Conservation (phyloP, 306 rosid species). For the Trifolium fragiferum region DNA sequence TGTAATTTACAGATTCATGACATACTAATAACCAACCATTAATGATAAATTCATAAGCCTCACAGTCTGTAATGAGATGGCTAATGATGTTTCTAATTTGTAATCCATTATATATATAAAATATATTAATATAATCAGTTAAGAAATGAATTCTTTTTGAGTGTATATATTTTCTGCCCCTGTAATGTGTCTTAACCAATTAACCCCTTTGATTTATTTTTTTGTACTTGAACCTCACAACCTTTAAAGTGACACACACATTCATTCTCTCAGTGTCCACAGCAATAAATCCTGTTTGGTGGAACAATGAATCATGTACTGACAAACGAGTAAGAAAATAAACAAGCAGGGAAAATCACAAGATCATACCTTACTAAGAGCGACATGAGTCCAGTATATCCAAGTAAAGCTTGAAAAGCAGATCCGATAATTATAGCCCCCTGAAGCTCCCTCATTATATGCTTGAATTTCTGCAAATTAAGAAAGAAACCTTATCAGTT, state of each 20-base stretch:
- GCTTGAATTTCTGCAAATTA: slow-evolving; percentile 81
- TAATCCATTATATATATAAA: slow-evolving; percentile 10
- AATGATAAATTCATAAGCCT: not conserved
- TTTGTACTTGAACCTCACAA: slow-evolving; percentile 11
- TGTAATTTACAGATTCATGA: slow-evolving; percentile 7
- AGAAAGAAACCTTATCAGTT: slow-evolving; percentile 30
- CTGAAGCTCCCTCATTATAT: slow-evolving; percentile 97
- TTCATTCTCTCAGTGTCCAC: not conserved
- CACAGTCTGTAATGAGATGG: not conserved
- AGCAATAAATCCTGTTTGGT: slow-evolving; percentile 21
- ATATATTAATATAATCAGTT: not conserved
- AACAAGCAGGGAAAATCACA: slow-evolving; percentile 29
- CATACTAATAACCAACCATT: slow-evolving; percentile 8
- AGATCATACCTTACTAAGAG: slow-evolving; percentile 71
- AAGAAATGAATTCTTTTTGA: not conserved
- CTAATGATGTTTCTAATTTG: slow-evolving; percentile 10
- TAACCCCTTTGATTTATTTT: not conserved
- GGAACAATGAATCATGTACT: slow-evolving; percentile 14
- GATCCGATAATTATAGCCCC: slow-evolving; percentile 93
- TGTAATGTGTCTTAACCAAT: not conserved
- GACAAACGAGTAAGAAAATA: slow-evolving; percentile 9
- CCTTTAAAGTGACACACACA: slow-evolving; percentile 10
- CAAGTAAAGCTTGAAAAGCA: slow-evolving; percentile 87
- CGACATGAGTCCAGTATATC: slow-evolving; percentile 95
- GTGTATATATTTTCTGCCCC: not conserved